A percentile compares a stretch with the other conserved stretches of the same genome.
Evolutionary conservation across 495 filamentous ascomycete genomes (phyloP).

Genomic region (Talaromyces proteolyticus): DNA sequence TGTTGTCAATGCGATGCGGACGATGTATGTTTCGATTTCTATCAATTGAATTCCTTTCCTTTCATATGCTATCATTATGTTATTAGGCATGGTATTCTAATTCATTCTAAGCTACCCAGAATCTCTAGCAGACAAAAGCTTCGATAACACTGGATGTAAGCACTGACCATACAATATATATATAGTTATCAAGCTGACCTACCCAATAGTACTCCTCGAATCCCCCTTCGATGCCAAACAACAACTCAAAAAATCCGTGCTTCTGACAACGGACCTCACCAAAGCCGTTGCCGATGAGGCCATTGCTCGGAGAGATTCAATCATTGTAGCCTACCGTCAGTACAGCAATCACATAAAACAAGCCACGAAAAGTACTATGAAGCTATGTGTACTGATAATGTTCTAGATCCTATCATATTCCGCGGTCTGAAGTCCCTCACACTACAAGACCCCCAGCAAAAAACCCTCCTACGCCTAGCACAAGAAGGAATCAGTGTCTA

Average conservation of each 20-base stretch:
- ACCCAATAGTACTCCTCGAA: slow-evolving; percentile 62
- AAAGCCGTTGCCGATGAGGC: slow-evolving; percentile 87
- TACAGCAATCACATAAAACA: slow-evolving; percentile 3
- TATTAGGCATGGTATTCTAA: neutral
- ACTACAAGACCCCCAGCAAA: slow-evolving; percentile 77
- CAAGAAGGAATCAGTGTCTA: slow-evolving; percentile 92
- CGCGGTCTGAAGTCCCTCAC: slow-evolving; percentile 82
- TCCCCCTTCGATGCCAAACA: slow-evolving; percentile 56
- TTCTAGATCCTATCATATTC: slow-evolving; percentile 97
- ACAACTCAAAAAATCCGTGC: slow-evolving; percentile 63
- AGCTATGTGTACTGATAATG: slow-evolving; percentile 3
- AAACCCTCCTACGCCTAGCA: slow-evolving; percentile 73
- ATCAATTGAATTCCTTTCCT: slow-evolving; percentile 5
- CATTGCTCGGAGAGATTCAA: slow-evolving; percentile 64
- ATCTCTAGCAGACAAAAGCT: slow-evolving; percentile 80
- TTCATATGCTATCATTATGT: no score
- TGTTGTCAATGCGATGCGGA: slow-evolving; percentile 75
- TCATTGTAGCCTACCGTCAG: slow-evolving; percentile 86
- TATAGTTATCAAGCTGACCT: neutral
- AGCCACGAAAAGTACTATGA: neutral
- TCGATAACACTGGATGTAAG: slow-evolving; percentile 88
- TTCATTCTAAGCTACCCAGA: slow-evolving; percentile 67
- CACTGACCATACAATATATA: neutral
- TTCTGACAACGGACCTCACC: slow-evolving; percentile 90
- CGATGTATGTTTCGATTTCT: slow-evolving; percentile 56